Conservation (phyloP, 1,284 basidiomycete genomes). For the Leccinum subspadiceum region DNA sequence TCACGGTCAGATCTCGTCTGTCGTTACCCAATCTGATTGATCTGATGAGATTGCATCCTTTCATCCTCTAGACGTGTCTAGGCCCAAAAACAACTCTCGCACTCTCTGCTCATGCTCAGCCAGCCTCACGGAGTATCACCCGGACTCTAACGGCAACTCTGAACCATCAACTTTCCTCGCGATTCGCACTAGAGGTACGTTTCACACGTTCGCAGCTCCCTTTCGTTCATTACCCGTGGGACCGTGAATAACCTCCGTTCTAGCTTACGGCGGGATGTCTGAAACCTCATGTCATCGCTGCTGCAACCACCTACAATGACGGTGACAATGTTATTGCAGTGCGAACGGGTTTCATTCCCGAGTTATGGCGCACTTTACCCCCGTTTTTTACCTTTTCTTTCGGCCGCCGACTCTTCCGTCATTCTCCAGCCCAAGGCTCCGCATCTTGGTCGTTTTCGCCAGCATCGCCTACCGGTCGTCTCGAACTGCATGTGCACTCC, state of each 20-base stretch:
- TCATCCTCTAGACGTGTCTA: slow-evolving; percentile 38
- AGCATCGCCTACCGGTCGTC: slow-evolving; percentile 22
- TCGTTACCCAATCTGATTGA: slow-evolving; percentile 19
- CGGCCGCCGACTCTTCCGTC: slow-evolving; percentile 34
- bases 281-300: slow-evolving; percentile 38
- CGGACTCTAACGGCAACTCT: slow-evolving; percentile 57
- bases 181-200: slow-evolving; percentile 48
- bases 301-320: slow-evolving; percentile 39
- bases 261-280: slow-evolving; percentile 33
- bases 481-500: slow-evolving; percentile 32
- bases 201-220: slow-evolving; percentile 14
- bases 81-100: slow-evolving; percentile 39
- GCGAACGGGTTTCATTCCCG: slow-evolving; percentile 27
- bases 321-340: slow-evolving; percentile 29
- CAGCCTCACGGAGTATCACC: slow-evolving; percentile 25
- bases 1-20: slow-evolving; percentile 37
- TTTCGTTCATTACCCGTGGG: slow-evolving; percentile 23
- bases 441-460: slow-evolving; percentile 27
- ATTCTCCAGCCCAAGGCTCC: slow-evolving; percentile 31
- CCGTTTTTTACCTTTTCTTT: slow-evolving; percentile 33
- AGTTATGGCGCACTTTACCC: slow-evolving; percentile 27
- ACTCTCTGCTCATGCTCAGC: slow-evolving; percentile 33
- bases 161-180: slow-evolving; percentile 62
- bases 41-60: slow-evolving; percentile 17
- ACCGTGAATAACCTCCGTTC: slow-evolving; percentile 9